phyloP scores from a whole-genome alignment of 768 basidiomycete genomes.

The Daedaleopsis sinensis region DNA sequence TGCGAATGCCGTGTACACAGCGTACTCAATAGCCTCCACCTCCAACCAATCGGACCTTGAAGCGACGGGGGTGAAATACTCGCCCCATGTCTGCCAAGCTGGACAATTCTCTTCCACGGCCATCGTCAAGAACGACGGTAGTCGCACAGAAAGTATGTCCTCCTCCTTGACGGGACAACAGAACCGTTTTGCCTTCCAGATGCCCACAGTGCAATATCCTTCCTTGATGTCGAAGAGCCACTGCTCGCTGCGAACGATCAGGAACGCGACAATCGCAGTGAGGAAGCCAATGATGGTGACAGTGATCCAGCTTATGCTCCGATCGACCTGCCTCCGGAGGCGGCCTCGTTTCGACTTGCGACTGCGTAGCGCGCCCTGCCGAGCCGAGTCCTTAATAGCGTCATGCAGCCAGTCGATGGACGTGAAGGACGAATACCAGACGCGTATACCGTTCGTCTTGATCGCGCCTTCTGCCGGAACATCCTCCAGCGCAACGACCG shows the following conservation, averaged over 20 bases:
- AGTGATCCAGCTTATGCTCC: constrained; percentile 85
- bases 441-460: constrained; percentile 84
- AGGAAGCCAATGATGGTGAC: constrained; percentile 88
- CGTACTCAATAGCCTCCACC: constrained; percentile 60
- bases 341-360: constrained; percentile 72
- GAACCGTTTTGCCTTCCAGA: constrained; percentile 78
- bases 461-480: constrained; percentile 54
- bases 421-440: constrained; percentile 91
- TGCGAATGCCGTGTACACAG: constrained; percentile 73
- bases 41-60: constrained; percentile 35
- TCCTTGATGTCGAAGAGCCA: constrained; percentile 92
- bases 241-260: constrained; percentile 84
- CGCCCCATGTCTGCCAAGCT: constrained; percentile 79
- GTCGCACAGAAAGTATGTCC: not conserved
- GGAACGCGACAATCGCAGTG: constrained; percentile 83
- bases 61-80: constrained; percentile 45
- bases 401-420: constrained; percentile 98
- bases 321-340: constrained; percentile 66
- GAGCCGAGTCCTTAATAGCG: constrained; percentile 89
- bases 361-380: constrained; percentile 71
- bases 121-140: constrained; percentile 16
- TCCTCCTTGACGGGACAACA: constrained; percentile 63
- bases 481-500: constrained; percentile 32
- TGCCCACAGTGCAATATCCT: constrained; percentile 74
- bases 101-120: constrained; percentile 49